phyloP scores from a whole-genome alignment of 441 rosid species.

The Flueggea neowawraea region DNA sequence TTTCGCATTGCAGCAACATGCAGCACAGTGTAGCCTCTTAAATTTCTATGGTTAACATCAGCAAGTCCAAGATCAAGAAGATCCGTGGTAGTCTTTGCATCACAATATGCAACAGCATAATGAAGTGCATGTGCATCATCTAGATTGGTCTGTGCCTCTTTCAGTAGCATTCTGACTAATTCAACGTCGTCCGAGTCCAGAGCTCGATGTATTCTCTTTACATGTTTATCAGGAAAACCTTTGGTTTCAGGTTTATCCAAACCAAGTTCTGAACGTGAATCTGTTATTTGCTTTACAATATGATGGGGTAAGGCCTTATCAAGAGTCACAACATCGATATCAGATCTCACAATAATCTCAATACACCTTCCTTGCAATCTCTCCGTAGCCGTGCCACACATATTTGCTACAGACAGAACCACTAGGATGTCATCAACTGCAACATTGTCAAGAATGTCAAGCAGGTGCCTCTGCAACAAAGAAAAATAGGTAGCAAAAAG shows the following conservation, averaged over 20 bases:
- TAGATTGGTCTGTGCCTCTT: constrained; percentile 58
- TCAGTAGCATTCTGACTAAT: constrained; percentile 69
- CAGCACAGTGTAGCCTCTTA: constrained; percentile 71
- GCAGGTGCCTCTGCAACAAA: constrained; percentile 64
- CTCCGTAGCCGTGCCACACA: too few species aligned
- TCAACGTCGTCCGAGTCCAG: constrained; percentile 92
- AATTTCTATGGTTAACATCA: constrained; percentile 56
- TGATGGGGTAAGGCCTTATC: constrained; percentile 59
- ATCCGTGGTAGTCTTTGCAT: constrained; percentile 65
- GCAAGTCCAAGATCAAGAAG: constrained; percentile 79
- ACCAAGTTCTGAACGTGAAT: constrained; percentile 17
- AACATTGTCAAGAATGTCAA: constrained; percentile 55
- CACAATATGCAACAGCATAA: constrained; percentile 82
- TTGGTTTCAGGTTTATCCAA: too few species aligned
- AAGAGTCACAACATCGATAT: constrained; percentile 52
- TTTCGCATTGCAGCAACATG: constrained; percentile 84
- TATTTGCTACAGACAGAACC: constrained; percentile 27
- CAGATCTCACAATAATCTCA: constrained; percentile 51
- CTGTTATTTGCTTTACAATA: constrained; percentile 45
- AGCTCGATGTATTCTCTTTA: constrained; percentile 66
- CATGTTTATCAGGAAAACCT: constrained; percentile 43
- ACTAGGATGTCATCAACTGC: constrained; percentile 76
- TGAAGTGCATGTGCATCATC: constrained; percentile 82
- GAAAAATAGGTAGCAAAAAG: background rate
- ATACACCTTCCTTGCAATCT: constrained; percentile 21